A percentile compares a stretch with the other conserved stretches of the same genome.
Evolutionary conservation across 1,284 basidiomycete genomes (phyloP).

Genomic region (Neonothopanus nambi): DNA sequence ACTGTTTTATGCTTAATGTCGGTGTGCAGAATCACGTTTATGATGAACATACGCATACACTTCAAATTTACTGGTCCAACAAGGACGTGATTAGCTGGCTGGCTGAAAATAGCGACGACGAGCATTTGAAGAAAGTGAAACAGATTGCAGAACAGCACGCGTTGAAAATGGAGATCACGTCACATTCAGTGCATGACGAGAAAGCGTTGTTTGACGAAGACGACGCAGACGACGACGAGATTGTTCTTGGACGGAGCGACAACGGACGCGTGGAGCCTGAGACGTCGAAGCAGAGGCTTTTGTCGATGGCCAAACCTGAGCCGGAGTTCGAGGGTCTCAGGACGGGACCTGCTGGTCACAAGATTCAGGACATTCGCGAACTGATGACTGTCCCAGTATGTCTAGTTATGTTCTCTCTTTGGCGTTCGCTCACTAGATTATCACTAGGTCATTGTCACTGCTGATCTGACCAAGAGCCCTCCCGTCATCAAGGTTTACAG

Average conservation of each 20-base stretch:
- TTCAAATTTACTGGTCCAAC: slow-evolving; percentile 91
- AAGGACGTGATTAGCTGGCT: slow-evolving; percentile 93
- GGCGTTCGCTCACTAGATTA: background rate
- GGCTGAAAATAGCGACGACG: slow-evolving; percentile 92
- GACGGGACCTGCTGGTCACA: slow-evolving; percentile 73
- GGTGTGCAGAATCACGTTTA: slow-evolving; percentile 80
- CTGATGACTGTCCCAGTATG: slow-evolving; percentile 87
- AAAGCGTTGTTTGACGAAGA: slow-evolving; percentile 88
- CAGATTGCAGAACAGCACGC: slow-evolving; percentile 84
- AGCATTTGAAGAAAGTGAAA: slow-evolving; percentile 90
- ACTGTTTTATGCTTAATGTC: slow-evolving; percentile 14
- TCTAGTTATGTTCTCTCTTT: slow-evolving; percentile 3
- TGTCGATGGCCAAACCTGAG: slow-evolving; percentile 71
- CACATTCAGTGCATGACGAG: slow-evolving; percentile 81
- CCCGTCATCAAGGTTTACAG: slow-evolving; percentile 93
- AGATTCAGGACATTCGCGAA: slow-evolving; percentile 91
- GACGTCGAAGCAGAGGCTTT: slow-evolving; percentile 72
- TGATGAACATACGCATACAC: slow-evolving; percentile 87
- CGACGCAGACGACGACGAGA: slow-evolving; percentile 74
- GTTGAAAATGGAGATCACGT: slow-evolving; percentile 82
- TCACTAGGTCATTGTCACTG: slow-evolving; percentile 83
- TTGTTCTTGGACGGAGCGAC: slow-evolving; percentile 69
- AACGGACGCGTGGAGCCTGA: slow-evolving; percentile 45
- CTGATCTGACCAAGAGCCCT: slow-evolving; percentile 91
- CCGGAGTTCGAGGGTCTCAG: slow-evolving; percentile 83